Evolutionary conservation across 31 red algal genomes (phyloP).

Genomic region (Bonnemaisonia californica): DNA sequence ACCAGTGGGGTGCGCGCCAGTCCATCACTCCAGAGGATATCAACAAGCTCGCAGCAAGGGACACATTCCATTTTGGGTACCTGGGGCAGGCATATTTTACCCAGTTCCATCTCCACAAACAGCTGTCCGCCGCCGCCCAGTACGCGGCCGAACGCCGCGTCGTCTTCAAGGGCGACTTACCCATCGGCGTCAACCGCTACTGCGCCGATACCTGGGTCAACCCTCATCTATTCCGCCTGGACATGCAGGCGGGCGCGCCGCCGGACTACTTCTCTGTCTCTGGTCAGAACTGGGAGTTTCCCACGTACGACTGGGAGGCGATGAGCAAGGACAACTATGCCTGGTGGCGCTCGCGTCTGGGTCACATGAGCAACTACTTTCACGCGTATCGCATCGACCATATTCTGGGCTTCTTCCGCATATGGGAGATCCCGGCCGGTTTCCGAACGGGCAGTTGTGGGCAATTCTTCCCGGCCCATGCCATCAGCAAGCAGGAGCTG

Average conservation of each 20-base stretch:
- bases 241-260: conserved; percentile 90
- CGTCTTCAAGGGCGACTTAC: conserved; percentile 92
- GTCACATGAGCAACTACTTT: conserved; percentile 85
- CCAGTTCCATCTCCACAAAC: conserved; percentile 94
- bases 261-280: conserved; percentile 83
- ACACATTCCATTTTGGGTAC: conserved; percentile 91
- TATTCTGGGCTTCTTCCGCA: conserved; percentile 92
- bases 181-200: conserved; percentile 91
- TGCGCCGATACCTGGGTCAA: conserved; percentile 93
- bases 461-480: conserved; percentile 70
- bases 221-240: conserved; percentile 86
- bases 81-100: conserved; percentile 77
- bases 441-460: conserved; percentile 74
- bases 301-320: conserved; percentile 93
- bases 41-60: conserved; percentile 60
- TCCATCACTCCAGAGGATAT: conserved; percentile 55
- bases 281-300: conserved; percentile 95
- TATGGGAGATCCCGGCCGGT: conserved; percentile 87
- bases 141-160: conserved; percentile 77
- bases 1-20: conserved; percentile 77
- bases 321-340: conserved; percentile 92
- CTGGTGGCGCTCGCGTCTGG: conserved; percentile 91
- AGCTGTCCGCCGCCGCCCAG: conserved; percentile 64
- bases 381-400: conserved; percentile 97
- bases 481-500: conserved; percentile 71